Evolutionary conservation across 169 alveolate genomes (phyloP), one percentile per base, ranked within the genome.

Genomic region (Perkinsus marinus): DNA sequence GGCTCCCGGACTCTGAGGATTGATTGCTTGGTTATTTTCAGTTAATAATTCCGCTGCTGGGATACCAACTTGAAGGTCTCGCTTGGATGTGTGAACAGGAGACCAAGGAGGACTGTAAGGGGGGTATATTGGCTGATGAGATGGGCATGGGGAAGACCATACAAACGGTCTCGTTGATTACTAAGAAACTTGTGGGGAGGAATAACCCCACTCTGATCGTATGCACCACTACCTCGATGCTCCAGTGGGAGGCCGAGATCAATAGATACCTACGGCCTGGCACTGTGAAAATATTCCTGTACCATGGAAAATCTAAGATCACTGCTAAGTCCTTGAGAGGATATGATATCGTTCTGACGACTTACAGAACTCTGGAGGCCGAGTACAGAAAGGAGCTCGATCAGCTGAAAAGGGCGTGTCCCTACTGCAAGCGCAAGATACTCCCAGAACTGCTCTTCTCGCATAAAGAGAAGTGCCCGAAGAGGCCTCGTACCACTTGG

Each of bases 141-240:
- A 96, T 96, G 98, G 98, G 98, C 2, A 94, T 96, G 96, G 98
- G 97, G 3, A 95, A 94, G 93, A 94, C 96, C n/a, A 95, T 94
- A 68, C 95, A 94, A 90, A 94, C 95, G 30, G 93, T 94, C 2
- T 93, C 95, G 41, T 90, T 94, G 90, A 90, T 95, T 17, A 89
- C 79, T 2, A 57, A 57, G 79, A 57, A 57, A 30, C 79, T 57
- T 30, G 36, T 13, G 22, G 36, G 37, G 3, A 7, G 22, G 26
- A 13, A 57, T 0, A 57, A 57, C 34, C 79, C 79, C 36, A 57
- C 79, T 37, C 90, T 93, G 90, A 93, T 93, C 68, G 39, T 93
- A 0, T 92, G 92, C 68, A 92, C 94, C 22, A 93, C 92, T 10
- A 93, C 94, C 41, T 93, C 94, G 30, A 93, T 93, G 34, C 92